Conservation (phyloP, 192 early-diverging fungal genomes). For the Backusella parvicylindrica region DNA sequence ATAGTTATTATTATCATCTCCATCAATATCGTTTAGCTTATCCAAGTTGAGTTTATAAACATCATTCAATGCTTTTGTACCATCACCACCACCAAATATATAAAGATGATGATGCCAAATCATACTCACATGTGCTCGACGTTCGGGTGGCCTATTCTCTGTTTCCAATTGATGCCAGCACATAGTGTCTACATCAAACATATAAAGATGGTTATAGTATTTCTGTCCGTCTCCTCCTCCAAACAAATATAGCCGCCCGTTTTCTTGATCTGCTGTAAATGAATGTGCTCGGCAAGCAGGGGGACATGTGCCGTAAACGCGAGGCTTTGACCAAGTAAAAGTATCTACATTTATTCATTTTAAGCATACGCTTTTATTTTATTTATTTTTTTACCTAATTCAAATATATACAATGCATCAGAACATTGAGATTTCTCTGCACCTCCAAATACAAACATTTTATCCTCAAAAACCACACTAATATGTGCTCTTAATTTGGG, state of each 20-base stretch:
- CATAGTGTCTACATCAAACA: conserved; percentile 69
- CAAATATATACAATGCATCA: conserved; percentile 73
- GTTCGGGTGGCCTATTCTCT: conserved; percentile 56
- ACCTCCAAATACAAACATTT: conserved; percentile 83
- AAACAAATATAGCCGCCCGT: conserved; percentile 67
- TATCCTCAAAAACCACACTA: conserved; percentile 67
- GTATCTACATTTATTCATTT: conserved; percentile 54
- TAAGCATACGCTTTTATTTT: background rate
- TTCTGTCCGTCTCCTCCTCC: conserved; percentile 85
- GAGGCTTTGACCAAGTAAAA: conserved; percentile 75
- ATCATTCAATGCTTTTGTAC: conserved; percentile 76
- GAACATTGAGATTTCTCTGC: conserved; percentile 71
- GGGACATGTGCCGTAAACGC: conserved; percentile 66
- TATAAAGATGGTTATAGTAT: conserved; percentile 77
- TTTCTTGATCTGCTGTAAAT: conserved; percentile 56
- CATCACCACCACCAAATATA: conserved; percentile 91
- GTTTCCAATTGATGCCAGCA: conserved; percentile 63
- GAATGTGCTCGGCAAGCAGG: conserved; percentile 84
- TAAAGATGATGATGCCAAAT: conserved; percentile 70
- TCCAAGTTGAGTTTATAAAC: conserved; percentile 57
- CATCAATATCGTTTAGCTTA: background rate
- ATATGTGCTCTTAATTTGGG: conserved; percentile 74
- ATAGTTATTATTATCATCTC: background rate
- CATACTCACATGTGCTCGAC: conserved; percentile 78
- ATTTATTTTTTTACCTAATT: conserved; percentile 49